phyloP scores from a whole-genome alignment of 257 asterid genomes.

The Paraleonurus japonicus region DNA sequence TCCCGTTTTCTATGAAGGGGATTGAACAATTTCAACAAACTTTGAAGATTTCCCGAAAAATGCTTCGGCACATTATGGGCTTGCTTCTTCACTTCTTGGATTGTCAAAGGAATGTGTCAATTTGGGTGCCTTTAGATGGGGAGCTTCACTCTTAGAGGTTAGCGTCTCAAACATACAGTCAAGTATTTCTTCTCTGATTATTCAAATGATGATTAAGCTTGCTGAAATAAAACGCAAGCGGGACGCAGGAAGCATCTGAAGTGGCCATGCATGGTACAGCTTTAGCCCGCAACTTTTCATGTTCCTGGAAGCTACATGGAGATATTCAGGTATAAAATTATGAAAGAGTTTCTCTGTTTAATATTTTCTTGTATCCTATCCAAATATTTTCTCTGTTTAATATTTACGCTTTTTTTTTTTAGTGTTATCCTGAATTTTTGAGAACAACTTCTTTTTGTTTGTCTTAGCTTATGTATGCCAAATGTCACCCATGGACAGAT shows the following conservation, averaged over 20 bases:
- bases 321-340: slow-evolving; percentile 75
- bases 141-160: slow-evolving; percentile 89
- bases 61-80: slow-evolving; percentile 80
- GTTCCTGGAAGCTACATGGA: slow-evolving; percentile 93
- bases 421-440: slow-evolving; percentile 17
- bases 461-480: slow-evolving; percentile 77
- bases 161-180: slow-evolving; percentile 27
- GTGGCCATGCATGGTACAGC: slow-evolving; percentile 54
- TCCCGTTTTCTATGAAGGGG: slow-evolving; percentile 47
- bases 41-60: slow-evolving; percentile 63
- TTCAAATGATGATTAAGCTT: slow-evolving; percentile 23
- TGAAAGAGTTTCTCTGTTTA: neutral
- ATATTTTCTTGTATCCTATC: neutral
- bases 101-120: slow-evolving; percentile 77
- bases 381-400: slow-evolving; percentile 7
- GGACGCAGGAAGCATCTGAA: slow-evolving; percentile 80
- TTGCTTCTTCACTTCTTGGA: slow-evolving; percentile 84
- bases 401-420: slow-evolving; percentile 10
- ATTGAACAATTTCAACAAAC: slow-evolving; percentile 82
- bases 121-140: slow-evolving; percentile 90
- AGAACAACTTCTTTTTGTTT: slow-evolving; percentile 29
- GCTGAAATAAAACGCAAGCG: slow-evolving; percentile 27
- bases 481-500: slow-evolving; percentile 87
- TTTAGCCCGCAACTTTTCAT: slow-evolving; percentile 66
- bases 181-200: slow-evolving; percentile 19